A percentile compares a stretch with the other conserved stretches of the same genome.
Conservation (phyloP, 164 flowering plant genomes). For the Piper betle region DNA sequence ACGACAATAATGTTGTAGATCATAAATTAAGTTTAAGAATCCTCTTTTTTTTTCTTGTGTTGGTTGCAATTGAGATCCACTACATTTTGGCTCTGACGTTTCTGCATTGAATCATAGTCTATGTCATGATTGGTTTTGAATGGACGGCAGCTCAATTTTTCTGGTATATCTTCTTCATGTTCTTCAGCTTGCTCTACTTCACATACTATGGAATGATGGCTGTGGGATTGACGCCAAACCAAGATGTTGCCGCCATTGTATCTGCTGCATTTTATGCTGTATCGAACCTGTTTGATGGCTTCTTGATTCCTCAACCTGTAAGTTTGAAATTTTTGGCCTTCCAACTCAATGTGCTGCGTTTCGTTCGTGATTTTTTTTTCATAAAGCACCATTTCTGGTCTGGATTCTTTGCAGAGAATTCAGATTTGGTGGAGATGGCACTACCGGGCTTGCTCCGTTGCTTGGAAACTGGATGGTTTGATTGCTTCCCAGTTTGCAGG, state of each 20-base stretch:
- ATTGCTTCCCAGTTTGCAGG: slow-evolving; percentile 32
- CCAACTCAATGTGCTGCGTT: not conserved
- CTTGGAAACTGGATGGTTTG: slow-evolving; percentile 44
- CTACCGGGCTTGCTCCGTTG: slow-evolving; percentile 36
- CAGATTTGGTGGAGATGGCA: slow-evolving; percentile 51
- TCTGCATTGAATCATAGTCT: slow-evolving; percentile 32
- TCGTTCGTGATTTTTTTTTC: not conserved
- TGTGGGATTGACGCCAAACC: slow-evolving; percentile 53
- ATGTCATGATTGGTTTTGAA: slow-evolving; percentile 53
- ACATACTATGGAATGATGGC: slow-evolving; percentile 78
- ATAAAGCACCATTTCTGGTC: not conserved
- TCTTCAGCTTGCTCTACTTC: too few species aligned
- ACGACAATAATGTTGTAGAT: too few species aligned
- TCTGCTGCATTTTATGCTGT: too few species aligned
- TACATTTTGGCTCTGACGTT: slow-evolving; percentile 27
- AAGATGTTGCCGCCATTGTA: slow-evolving; percentile 35
- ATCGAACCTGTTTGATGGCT: slow-evolving; percentile 56
- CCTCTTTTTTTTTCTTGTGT: not conserved
- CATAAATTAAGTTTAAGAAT: too few species aligned
- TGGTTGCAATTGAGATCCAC: slow-evolving; percentile 43
- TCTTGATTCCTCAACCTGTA: slow-evolving; percentile 44
- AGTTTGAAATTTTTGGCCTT: slow-evolving; percentile 7
- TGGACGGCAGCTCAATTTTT: slow-evolving; percentile 49
- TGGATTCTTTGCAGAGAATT: slow-evolving; percentile 12
- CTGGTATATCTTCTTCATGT: slow-evolving; percentile 56